Evolutionary conservation across 2,329 filamentous ascomycete genomes (phyloP).

Genomic region (Huntiella decipiens): DNA sequence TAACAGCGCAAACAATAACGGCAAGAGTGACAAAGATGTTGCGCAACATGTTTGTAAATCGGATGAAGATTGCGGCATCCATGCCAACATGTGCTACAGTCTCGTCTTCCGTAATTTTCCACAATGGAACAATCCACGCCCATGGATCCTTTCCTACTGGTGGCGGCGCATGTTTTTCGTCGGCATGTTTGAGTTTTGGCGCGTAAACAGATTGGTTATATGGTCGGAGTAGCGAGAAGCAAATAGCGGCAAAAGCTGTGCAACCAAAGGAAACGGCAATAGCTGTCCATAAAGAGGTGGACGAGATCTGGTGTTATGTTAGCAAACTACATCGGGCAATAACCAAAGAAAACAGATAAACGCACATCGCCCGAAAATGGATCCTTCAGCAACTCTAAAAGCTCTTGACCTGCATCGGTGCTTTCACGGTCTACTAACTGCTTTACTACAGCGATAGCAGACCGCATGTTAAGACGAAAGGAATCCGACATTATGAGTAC

Average conservation of each 20-base stretch:
- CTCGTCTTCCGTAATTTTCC: slow-evolving; percentile 57
- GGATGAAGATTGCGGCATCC: slow-evolving; percentile 79
- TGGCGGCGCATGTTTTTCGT: slow-evolving; percentile 75
- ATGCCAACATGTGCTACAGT: slow-evolving; percentile 70
- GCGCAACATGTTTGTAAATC: slow-evolving; percentile 76
- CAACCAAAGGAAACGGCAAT: slow-evolving; percentile 62
- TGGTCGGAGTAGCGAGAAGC: slow-evolving; percentile 78
- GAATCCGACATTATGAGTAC: neutral
- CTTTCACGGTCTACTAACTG: slow-evolving; percentile 7
- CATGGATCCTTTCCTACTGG: slow-evolving; percentile 72
- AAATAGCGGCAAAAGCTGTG: slow-evolving; percentile 51
- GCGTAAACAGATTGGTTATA: slow-evolving; percentile 88
- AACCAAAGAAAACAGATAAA: neutral
- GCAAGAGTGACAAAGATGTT: slow-evolving; percentile 66
- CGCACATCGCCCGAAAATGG: slow-evolving; percentile 31
- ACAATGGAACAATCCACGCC: slow-evolving; percentile 65
- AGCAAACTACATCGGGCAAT: neutral
- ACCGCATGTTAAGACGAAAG: neutral
- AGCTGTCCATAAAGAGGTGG: slow-evolving; percentile 53
- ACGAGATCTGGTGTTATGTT: slow-evolving; percentile 8
- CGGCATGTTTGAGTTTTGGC: slow-evolving; percentile 80
- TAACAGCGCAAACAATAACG: slow-evolving; percentile 52
- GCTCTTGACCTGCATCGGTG: slow-evolving; percentile 22
- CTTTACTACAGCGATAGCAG: neutral
- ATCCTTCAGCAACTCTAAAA: slow-evolving; percentile 29